A percentile compares a stretch with the other conserved stretches of the same genome.
These are phyloP conservation scores for Catenaria anguillulae DNA, from an alignment of 371 early-diverging fungal species.

Conservation along the genomic window DNA sequence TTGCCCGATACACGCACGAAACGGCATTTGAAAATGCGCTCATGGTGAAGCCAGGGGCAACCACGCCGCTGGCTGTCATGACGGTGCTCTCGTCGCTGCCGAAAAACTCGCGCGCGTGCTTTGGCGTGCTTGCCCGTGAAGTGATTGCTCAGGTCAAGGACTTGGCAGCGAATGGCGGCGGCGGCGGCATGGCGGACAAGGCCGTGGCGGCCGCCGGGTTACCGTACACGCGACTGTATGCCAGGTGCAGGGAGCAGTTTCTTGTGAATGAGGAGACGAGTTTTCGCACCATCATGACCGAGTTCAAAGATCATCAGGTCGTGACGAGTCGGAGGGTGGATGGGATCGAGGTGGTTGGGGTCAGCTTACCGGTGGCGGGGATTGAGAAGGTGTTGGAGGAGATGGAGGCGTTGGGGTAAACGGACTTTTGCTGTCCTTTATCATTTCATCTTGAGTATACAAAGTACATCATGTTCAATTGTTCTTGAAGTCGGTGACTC, in stretches of 20 bases:
- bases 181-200: too few species aligned
- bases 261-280: slow-evolving; percentile 61
- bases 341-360: neutral
- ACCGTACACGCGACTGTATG: slow-evolving; percentile 44
- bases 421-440: too few species aligned
- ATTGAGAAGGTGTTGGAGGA: neutral
- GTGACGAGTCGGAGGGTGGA: slow-evolving; percentile 25
- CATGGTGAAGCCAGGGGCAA: slow-evolving; percentile 37
- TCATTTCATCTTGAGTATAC: too few species aligned
- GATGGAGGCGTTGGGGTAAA: too few species aligned
- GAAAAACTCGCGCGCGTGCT: slow-evolving; percentile 63
- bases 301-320: slow-evolving; percentile 81
- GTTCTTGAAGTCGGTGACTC: too few species aligned
- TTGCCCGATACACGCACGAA: slow-evolving; percentile 58
- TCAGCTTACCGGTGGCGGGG: neutral
- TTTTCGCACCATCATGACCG: slow-evolving; percentile 71
- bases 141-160: slow-evolving; percentile 25
- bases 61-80: slow-evolving; percentile 8
- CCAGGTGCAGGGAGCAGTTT: slow-evolving; percentile 61
- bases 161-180: too few species aligned
- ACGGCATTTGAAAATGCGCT: slow-evolving; percentile 65
- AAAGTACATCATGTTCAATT: too few species aligned
- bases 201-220: slow-evolving; percentile 23
- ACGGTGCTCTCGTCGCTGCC: slow-evolving; percentile 44
- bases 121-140: slow-evolving; percentile 32